Conservation (phyloP, 306 rosid species). For the Acacia melanoxylon region DNA sequence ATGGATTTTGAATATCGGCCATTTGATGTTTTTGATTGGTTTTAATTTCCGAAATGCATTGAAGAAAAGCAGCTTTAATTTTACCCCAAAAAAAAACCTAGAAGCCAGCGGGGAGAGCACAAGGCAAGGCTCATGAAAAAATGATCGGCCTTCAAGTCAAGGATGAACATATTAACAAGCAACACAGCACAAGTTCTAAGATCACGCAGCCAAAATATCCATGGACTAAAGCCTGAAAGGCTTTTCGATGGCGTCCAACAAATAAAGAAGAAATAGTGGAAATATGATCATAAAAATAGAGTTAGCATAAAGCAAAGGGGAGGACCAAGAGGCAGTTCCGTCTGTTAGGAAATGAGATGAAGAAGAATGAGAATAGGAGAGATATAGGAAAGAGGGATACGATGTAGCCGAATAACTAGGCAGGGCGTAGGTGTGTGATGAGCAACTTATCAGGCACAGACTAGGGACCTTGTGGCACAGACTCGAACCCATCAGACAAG, state of each 20-base stretch:
- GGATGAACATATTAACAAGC: too few relatives aligned
- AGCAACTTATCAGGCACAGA: background rate
- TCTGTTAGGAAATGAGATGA: background rate
- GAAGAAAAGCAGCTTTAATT: too few relatives aligned
- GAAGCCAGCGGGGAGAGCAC: background rate
- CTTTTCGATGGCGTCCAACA: background rate
- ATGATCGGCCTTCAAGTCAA: background rate
- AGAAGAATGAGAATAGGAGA: background rate
- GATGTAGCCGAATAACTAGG: background rate
- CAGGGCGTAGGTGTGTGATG: background rate
- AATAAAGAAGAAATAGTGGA: too few relatives aligned
- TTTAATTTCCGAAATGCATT: too few relatives aligned
- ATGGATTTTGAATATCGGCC: too few relatives aligned
- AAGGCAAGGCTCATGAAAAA: background rate
- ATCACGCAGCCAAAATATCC: background rate
- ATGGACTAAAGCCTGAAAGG: background rate
- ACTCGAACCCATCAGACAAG: slow-evolving; percentile 21
- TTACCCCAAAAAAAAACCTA: too few relatives aligned
- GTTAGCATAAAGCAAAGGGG: background rate
- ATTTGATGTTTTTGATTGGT: too few relatives aligned
- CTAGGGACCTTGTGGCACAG: background rate
- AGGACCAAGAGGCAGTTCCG: background rate
- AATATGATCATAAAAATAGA: too few relatives aligned
- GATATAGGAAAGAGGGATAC: background rate
- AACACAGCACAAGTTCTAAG: background rate